Evolutionary conservation across 805 yeast species (phyloP).

Genomic region (Monosporozyma unispora): DNA sequence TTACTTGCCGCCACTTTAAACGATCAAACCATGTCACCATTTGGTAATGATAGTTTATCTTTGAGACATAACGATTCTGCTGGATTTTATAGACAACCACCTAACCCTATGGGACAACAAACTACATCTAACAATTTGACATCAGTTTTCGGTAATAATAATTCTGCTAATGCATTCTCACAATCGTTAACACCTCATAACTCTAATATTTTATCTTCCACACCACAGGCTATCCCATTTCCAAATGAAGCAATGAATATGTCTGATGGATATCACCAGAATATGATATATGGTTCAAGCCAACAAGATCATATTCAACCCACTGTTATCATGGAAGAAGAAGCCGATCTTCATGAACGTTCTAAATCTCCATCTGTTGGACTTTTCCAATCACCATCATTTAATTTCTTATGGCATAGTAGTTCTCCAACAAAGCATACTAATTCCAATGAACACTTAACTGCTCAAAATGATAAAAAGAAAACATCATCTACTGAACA

Average conservation of each 20-base stretch:
- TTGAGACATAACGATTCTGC: conserved; percentile 3
- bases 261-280: not conserved
- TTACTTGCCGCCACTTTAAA: conserved; percentile 12
- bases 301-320: not conserved
- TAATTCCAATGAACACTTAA: not conserved
- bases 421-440: conserved; percentile 5
- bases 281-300: not conserved
- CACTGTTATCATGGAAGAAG: not conserved
- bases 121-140: not conserved
- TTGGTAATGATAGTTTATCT: conserved; percentile 2
- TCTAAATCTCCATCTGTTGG: conserved; percentile 5
- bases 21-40: conserved; percentile 8
- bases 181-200: conserved; percentile 6
- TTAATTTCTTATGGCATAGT: conserved; percentile 23
- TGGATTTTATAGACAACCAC: not conserved
- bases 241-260: not conserved
- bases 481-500: not conserved
- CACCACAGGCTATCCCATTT: conserved; percentile 2
- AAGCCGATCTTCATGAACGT: not conserved
- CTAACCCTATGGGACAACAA: not conserved
- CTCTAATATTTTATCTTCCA: conserved; percentile 4
- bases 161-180: not conserved
- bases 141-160: not conserved
- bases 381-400: conserved; percentile 18
- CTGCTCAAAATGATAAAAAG: not conserved